These are phyloP conservation scores for Juglanconis sp. DNA, from an alignment of 2,329 filamentous ascomycete species.

Conservation along the genomic window DNA sequence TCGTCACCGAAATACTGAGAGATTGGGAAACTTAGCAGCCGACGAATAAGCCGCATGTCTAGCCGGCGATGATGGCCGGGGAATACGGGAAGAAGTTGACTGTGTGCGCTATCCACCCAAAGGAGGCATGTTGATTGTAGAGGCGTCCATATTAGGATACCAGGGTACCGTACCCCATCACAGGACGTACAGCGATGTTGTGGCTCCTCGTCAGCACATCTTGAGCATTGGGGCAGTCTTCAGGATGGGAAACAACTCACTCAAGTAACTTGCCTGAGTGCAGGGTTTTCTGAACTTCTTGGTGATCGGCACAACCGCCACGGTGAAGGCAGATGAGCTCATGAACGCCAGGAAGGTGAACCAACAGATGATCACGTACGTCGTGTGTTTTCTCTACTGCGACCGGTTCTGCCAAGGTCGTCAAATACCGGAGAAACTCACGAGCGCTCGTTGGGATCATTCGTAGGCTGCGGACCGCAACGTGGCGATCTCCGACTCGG, in stretches of 20 bases:
- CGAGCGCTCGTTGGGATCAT: constrained; percentile 5
- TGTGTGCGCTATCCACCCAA: background rate
- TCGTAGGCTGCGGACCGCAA: constrained; percentile 5
- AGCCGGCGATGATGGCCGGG: background rate
- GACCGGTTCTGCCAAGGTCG: background rate
- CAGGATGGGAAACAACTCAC: background rate
- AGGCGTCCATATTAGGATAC: constrained; percentile 2
- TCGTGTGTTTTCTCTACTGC: constrained; percentile 2
- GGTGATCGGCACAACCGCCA: background rate
- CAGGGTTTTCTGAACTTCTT: background rate
- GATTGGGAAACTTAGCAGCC: background rate
- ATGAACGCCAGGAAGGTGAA: constrained; percentile 2
- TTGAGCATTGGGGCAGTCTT: background rate
- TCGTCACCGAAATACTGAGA: background rate
- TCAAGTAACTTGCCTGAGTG: constrained; percentile 4
- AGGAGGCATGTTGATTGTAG: constrained; percentile 1
- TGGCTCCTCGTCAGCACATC: background rate
- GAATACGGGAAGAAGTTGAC: background rate
- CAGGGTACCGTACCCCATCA: background rate
- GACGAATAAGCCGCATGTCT: constrained; percentile 1
- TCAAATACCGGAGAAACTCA: background rate
- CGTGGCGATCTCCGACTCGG: background rate
- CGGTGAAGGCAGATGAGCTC: constrained; percentile 3
- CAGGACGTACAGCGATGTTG: constrained; percentile 1
- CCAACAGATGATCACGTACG: constrained; percentile 7